Conservation (phyloP, 2,329 filamentous ascomycete species). For the Venturia asperata region DNA sequence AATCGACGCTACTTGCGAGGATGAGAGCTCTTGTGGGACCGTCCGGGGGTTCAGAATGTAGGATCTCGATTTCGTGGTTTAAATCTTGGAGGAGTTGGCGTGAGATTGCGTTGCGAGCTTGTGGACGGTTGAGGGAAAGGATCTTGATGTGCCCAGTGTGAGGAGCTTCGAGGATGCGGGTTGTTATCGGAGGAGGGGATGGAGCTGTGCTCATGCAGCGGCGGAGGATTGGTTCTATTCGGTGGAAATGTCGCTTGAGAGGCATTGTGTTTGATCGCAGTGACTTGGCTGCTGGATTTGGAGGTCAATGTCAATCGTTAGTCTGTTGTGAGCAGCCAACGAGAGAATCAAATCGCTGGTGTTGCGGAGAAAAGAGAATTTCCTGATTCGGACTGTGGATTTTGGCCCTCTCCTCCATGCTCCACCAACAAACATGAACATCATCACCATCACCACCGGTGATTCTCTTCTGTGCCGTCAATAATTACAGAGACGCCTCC, state of each 20-base stretch:
- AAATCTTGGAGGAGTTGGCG: conserved; percentile 66
- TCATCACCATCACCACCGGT: no score
- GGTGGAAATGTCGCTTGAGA: not conserved
- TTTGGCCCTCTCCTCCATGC: no score
- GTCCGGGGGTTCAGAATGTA: conserved; percentile 53
- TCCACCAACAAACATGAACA: no score
- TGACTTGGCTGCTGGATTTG: not conserved
- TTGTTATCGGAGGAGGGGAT: conserved; percentile 7
- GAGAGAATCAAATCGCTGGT: no score
- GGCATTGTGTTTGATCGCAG: not conserved
- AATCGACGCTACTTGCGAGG: conserved; percentile 75
- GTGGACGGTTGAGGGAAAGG: conserved; percentile 77
- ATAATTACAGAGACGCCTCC: no score
- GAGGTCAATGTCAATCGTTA: not conserved
- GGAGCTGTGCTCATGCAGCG: conserved; percentile 9
- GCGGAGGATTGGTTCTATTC: not conserved
- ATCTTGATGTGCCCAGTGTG: conserved; percentile 78
- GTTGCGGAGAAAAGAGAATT: no score
- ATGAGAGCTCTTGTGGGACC: conserved; percentile 71
- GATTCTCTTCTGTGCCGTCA: no score
- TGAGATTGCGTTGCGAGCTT: conserved; percentile 87
- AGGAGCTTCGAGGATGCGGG: conserved; percentile 55
- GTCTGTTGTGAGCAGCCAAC: not conserved
- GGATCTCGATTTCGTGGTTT: conserved; percentile 61
- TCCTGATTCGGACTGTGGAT: no score